Conservation (phyloP, 2,329 filamentous ascomycete species). For the Sphaceloma murrayae region DNA sequence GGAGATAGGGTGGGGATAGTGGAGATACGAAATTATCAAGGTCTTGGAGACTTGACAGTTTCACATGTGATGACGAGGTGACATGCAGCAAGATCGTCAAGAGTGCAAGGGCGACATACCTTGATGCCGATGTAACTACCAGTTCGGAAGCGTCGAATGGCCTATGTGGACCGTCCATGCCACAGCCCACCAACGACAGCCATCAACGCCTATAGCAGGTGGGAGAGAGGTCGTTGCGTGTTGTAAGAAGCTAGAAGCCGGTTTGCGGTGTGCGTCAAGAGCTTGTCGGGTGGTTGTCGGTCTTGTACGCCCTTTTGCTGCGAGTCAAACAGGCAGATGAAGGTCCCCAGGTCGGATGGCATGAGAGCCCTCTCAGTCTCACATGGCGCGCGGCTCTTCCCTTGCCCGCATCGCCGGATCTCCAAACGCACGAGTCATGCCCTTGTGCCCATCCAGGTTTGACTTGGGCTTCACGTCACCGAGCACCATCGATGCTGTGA, state of each 20-base stretch:
- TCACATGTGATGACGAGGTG: constrained; percentile 9
- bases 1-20: constrained; percentile 8
- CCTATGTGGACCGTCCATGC: constrained; percentile 17
- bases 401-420: constrained; percentile 4
- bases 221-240: background rate
- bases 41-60: background rate
- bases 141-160: constrained; percentile 16
- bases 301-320: background rate
- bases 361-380: constrained; percentile 2
- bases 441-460: constrained; percentile 2
- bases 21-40: constrained; percentile 3
- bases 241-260: background rate
- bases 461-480: constrained; percentile 14
- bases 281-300: background rate
- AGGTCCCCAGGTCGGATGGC: background rate
- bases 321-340: background rate
- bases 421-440: constrained; percentile 6
- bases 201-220: constrained; percentile 13
- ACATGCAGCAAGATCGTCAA: background rate
- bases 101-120: constrained; percentile 14
- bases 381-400: background rate
- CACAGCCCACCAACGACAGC: constrained; percentile 15
- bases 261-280: background rate
- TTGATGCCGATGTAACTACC: constrained; percentile 15
- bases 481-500: background rate